Evolutionary conservation across 1,284 basidiomycete genomes (phyloP).

Genomic region (Phlebopus sp.): DNA sequence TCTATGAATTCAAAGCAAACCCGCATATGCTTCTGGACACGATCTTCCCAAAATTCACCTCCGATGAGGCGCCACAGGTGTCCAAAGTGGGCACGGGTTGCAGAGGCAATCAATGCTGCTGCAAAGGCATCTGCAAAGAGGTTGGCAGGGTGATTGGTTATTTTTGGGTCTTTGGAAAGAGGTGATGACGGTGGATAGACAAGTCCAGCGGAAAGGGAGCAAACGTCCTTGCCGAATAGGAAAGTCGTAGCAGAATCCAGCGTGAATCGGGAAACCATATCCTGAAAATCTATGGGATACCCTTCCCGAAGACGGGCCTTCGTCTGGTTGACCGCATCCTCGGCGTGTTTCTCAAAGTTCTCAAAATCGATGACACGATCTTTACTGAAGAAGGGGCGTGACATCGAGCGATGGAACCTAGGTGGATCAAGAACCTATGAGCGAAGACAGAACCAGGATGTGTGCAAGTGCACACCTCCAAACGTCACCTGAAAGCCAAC

Average conservation of each 20-base stretch:
- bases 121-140: constrained; percentile 27
- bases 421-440: not conserved
- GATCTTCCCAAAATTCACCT: constrained; percentile 22
- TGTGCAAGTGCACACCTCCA: constrained; percentile 43
- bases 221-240: constrained; percentile 43
- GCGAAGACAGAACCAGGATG: not conserved
- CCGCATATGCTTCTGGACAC: constrained; percentile 16
- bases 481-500: constrained; percentile 39
- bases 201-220: constrained; percentile 36
- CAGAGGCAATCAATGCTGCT: constrained; percentile 14
- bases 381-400: constrained; percentile 55
- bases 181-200: constrained; percentile 34
- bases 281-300: constrained; percentile 51
- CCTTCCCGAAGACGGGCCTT: constrained; percentile 41
- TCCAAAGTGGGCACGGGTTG: constrained; percentile 19
- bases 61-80: constrained; percentile 20
- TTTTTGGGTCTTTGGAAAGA: constrained; percentile 12
- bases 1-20: constrained; percentile 25
- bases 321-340: constrained; percentile 40
- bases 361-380: constrained; percentile 55
- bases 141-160: constrained; percentile 22
- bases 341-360: constrained; percentile 47
- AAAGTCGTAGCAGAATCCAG: constrained; percentile 50
- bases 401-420: constrained; percentile 57
- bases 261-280: constrained; percentile 44